These are phyloP conservation scores for Kickxella alabastrina DNA, from an alignment of 192 early-diverging fungal species.

Conservation along the genomic window DNA sequence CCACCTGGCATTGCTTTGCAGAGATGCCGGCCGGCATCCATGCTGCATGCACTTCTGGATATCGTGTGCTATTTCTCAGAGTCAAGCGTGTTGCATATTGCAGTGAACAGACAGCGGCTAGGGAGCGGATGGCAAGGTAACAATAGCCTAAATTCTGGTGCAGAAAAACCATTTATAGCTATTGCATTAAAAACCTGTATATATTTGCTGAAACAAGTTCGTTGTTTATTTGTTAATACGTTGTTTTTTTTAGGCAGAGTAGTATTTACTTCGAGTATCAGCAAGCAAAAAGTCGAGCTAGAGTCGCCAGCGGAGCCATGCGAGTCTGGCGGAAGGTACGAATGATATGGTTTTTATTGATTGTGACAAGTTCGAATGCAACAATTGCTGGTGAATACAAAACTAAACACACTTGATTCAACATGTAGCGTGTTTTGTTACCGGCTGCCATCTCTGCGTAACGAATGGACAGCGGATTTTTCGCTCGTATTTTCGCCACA, in stretches of 20 bases:
- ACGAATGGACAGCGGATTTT: constrained; percentile 24
- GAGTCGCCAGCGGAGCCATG: constrained; percentile 4
- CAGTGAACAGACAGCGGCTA: constrained; percentile 14
- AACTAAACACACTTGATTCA: too few species aligned
- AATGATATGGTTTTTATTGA: neutral
- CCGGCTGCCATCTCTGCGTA: constrained; percentile 13
- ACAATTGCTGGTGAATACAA: too few species aligned
- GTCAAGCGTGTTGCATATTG: neutral
- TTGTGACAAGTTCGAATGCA: too few species aligned
- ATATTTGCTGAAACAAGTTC: too few species aligned
- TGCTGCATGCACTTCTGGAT: constrained; percentile 7
- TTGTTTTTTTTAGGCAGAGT: constrained; percentile 11
- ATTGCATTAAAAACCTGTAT: too few species aligned
- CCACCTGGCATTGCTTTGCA: constrained; percentile 31
- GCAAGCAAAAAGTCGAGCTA: neutral
- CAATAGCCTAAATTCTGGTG: too few species aligned
- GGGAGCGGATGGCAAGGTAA: constrained; percentile 32
- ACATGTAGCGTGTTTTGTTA: constrained; percentile 23
- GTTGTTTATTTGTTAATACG: too few species aligned
- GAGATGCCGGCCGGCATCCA: neutral
- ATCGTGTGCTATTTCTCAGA: constrained; percentile 11
- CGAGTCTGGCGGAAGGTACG: constrained; percentile 12
- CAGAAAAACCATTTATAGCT: too few species aligned
- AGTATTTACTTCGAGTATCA: constrained; percentile 5
- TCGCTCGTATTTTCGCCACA: constrained; percentile 20